A percentile compares a stretch with the other conserved stretches of the same genome.
Evolutionary conservation across 2,329 filamentous ascomycete genomes (phyloP).

Genomic region (Pezicula carpinea): DNA sequence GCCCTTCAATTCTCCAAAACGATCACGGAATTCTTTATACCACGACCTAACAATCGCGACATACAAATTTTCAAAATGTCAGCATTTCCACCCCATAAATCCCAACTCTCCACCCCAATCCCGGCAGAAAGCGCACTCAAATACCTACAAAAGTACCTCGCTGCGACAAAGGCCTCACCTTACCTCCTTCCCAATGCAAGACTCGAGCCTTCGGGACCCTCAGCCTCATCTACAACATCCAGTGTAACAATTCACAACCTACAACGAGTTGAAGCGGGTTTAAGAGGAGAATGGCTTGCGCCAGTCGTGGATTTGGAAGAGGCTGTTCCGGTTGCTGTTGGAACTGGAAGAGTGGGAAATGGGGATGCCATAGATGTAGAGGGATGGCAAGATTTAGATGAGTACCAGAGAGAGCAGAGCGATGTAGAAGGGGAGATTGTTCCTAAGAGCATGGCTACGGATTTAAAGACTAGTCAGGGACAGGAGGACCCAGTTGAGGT

Average conservation of each 20-base stretch:
- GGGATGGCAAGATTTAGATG: conserved; percentile 31
- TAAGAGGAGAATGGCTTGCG: conserved; percentile 45
- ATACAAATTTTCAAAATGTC: conserved; percentile 18
- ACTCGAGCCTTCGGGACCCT: conserved; percentile 27
- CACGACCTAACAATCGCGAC: not conserved
- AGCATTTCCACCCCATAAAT: conserved; percentile 26
- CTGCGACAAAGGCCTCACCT: conserved; percentile 17
- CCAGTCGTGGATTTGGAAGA: conserved; percentile 34
- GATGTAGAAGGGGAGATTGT: conserved; percentile 23
- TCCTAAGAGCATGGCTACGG: conserved; percentile 18
- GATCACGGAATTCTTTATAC: not conserved
- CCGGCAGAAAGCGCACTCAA: conserved; percentile 23
- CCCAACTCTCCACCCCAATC: conserved; percentile 21
- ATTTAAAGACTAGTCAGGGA: conserved; percentile 35
- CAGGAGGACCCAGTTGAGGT: conserved; percentile 31
- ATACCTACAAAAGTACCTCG: conserved; percentile 26
- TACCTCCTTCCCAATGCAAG: conserved; percentile 30
- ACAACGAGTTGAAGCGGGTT: conserved; percentile 44
- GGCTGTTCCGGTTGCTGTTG: conserved; percentile 17
- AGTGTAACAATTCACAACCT: conserved; percentile 48
- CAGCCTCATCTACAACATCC: conserved; percentile 20
- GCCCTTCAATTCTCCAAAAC: not conserved
- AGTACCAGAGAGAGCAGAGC: conserved; percentile 30
- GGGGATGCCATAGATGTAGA: conserved; percentile 24
- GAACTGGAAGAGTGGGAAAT: conserved; percentile 16